These are phyloP conservation scores for Nannizziopsis arthrosporioides DNA, from an alignment of 2,329 filamentous ascomycete genomes.

Conservation along the genomic window DNA sequence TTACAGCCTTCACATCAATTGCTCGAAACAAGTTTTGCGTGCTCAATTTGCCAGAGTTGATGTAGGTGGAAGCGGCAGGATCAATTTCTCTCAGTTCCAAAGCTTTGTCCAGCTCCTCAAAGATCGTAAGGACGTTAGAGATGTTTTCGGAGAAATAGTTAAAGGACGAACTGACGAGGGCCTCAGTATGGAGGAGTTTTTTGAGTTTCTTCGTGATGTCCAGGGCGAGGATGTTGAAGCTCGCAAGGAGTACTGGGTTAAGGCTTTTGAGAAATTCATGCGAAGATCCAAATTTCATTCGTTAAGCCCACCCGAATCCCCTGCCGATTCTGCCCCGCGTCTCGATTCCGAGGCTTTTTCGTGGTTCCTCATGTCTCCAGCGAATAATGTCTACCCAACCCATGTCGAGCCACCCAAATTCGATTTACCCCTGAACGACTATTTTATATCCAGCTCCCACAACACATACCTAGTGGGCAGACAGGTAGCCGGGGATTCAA, in stretches of 20 bases:
- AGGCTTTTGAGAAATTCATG: conserved; percentile 58
- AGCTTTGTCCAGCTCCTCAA: conserved; percentile 75
- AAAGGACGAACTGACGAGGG: conserved; percentile 46
- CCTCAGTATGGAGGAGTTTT: conserved; percentile 61
- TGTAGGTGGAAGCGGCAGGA: conserved; percentile 47
- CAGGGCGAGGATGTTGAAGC: conserved; percentile 66
- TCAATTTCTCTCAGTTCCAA: conserved; percentile 73
- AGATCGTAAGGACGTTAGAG: conserved; percentile 66
- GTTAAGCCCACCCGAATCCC: conserved; percentile 33
- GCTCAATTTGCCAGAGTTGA: conserved; percentile 65
- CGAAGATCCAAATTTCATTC: conserved; percentile 46
- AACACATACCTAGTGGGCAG: conserved; percentile 92
- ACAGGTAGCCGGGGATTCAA: conserved; percentile 80
- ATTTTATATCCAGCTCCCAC: conserved; percentile 96
- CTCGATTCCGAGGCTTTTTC: conserved; percentile 74
- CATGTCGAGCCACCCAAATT: conserved; percentile 53
- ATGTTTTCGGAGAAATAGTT: conserved; percentile 56
- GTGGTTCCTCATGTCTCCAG: conserved; percentile 60
- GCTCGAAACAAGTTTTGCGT: conserved; percentile 60
- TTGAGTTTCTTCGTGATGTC: conserved; percentile 58
- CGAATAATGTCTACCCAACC: conserved; percentile 56
- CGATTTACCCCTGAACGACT: conserved; percentile 82
- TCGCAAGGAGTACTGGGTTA: conserved; percentile 56
- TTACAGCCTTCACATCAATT: conserved; percentile 83
- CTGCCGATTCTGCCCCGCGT: conserved; percentile 38